These are phyloP conservation scores for Cyclotella distinguenda DNA, from an alignment of 108 stramenopile species.

Conservation along the genomic window DNA sequence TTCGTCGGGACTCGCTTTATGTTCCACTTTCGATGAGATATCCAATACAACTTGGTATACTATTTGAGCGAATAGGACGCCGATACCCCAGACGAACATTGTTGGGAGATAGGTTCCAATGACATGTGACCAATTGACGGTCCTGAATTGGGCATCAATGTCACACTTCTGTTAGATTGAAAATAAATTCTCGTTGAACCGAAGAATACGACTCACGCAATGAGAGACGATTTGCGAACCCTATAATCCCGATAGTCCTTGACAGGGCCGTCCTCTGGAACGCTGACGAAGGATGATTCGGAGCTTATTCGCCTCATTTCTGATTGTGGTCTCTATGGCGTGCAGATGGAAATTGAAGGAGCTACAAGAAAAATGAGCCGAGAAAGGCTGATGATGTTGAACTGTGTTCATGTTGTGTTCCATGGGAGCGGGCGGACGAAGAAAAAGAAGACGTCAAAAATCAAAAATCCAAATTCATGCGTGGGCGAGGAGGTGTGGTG, in stretches of 20 bases:
- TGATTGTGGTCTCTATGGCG: background rate
- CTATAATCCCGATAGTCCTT: constrained; percentile 47
- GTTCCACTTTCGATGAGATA: constrained; percentile 41
- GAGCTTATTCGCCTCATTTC: constrained; percentile 39
- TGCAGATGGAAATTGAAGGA: no score
- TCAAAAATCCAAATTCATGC: no score
- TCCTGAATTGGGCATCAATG: no score
- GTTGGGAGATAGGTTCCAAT: constrained; percentile 73
- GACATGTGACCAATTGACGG: constrained; percentile 90
- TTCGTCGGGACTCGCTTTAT: constrained; percentile 51
- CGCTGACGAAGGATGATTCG: constrained; percentile 40
- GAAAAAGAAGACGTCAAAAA: no score
- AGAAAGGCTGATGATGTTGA: no score
- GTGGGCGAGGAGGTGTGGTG: no score
- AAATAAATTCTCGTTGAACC: no score
- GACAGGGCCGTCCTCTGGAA: constrained; percentile 46
- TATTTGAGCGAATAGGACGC: constrained; percentile 70
- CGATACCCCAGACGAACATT: constrained; percentile 60
- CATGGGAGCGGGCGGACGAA: no score
- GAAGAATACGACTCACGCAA: constrained; percentile 31
- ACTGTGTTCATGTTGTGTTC: no score
- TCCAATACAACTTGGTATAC: constrained; percentile 75
- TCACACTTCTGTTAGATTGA: no score
- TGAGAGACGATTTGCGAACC: constrained; percentile 47
- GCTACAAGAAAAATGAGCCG: no score